These are phyloP conservation scores for Nannochloris sp. DNA, from an alignment of 139 green algal genomes.

Conservation along the genomic window DNA sequence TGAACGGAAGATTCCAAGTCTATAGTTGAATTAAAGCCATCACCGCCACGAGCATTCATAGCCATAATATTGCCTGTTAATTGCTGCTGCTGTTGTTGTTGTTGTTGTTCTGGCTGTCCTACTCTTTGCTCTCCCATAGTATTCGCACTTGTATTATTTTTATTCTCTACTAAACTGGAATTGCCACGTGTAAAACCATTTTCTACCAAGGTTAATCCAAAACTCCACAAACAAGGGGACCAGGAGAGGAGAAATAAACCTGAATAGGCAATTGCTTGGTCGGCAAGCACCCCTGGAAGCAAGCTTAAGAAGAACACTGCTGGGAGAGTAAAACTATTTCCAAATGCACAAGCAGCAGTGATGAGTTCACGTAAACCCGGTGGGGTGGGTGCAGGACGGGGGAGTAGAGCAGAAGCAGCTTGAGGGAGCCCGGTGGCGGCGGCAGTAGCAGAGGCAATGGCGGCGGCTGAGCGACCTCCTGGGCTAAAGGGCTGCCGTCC, in stretches of 20 bases:
- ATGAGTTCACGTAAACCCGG: conserved; percentile 35
- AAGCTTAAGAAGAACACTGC: conserved; percentile 47
- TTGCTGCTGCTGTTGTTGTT: background rate
- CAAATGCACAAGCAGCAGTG: conserved; percentile 44
- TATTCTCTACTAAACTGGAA: background rate
- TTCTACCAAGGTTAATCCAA: conserved; percentile 33
- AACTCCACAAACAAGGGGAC: conserved; percentile 48
- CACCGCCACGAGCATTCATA: background rate
- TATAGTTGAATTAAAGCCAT: too few species aligned
- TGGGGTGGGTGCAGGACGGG: background rate
- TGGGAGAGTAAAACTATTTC: conserved; percentile 63
- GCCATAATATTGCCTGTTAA: background rate
- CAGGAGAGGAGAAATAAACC: conserved; percentile 46
- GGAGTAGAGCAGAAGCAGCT: conserved; percentile 21
- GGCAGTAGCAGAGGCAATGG: conserved; percentile 26
- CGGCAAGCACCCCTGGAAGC: conserved; percentile 23
- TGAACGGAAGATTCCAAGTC: too few species aligned
- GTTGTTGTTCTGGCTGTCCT: too few species aligned
- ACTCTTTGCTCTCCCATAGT: too few species aligned
- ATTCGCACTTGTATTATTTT: background rate
- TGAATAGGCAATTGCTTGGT: conserved; percentile 18
- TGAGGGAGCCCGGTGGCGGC: conserved; percentile 24
- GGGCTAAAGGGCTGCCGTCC: conserved; percentile 18
- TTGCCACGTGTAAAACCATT: conserved; percentile 7
- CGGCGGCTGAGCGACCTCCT: background rate